phyloP scores from a whole-genome alignment of 495 filamentous ascomycete species.

The Neurospora sp. region DNA sequence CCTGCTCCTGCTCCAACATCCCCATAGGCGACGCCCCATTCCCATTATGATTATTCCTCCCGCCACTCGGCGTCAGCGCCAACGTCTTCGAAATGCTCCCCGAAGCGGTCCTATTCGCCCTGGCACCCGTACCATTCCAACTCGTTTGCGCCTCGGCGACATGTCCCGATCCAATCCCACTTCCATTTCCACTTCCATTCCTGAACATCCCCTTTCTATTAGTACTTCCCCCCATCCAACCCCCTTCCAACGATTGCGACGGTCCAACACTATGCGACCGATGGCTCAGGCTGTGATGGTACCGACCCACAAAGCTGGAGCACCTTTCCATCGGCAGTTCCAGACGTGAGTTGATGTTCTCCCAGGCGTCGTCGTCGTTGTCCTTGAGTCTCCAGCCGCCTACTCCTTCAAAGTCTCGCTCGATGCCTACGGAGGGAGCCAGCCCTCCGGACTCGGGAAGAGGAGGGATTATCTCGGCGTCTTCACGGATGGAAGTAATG shows the following conservation, averaged over 20 bases:
- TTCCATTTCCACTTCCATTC: not conserved
- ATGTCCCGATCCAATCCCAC: not conserved
- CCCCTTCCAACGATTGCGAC: not conserved
- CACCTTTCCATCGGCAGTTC: constrained; percentile 62
- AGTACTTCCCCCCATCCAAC: not conserved
- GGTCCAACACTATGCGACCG: constrained; percentile 28
- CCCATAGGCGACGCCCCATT: not conserved
- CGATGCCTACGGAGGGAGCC: constrained; percentile 31
- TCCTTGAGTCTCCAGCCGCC: constrained; percentile 62
- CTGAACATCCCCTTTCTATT: not conserved
- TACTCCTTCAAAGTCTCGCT: constrained; percentile 76
- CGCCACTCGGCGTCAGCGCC: not conserved
- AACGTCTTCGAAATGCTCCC: not conserved
- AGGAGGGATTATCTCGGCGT: constrained; percentile 3
- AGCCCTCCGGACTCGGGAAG: constrained; percentile 23
- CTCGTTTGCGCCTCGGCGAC: not conserved
- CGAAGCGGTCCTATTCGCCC: not conserved
- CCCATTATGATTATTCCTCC: not conserved
- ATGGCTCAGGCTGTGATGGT: constrained; percentile 12
- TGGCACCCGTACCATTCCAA: not conserved
- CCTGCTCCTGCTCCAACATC: not conserved
- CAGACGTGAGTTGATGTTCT: constrained; percentile 61
- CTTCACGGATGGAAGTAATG: constrained; percentile 23
- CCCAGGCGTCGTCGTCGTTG: constrained; percentile 55
- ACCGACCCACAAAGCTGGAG: constrained; percentile 10